Base-by-base conservation (phyloP, 805 yeast species). In the Candida tibetensis region DNA sequence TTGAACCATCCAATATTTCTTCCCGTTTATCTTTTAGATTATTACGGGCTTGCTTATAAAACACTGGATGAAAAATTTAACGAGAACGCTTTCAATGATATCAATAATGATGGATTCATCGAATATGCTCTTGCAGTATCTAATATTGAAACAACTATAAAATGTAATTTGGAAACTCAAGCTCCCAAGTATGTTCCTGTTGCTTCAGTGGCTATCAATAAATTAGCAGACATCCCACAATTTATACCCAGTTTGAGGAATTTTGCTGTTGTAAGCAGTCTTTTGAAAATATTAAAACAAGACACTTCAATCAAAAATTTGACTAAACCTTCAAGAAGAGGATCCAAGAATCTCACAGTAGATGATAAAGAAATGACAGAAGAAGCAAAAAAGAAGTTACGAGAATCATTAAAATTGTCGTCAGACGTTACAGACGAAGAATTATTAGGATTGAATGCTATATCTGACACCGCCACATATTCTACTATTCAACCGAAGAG, bases 361-460 rank as follows among this genome's bases (percentile, higher is more conserved):
- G 46, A 28, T 32, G 44, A 35, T 14, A 38, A 34, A 7, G 56
- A 48, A 30, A 32, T 51, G 17, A 45, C 48, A 5, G 48, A 44
- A 17, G 62, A 57, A 19, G 44, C 52, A 3, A 62, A 55, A 33
- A 53, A 55, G 33, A 64, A 52, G 34, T 48, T 69, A 28, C 59
- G 58, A 31, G 61, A 62, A 23, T 53, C 71, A 3, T 53, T 68
- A 26, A 62, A 61, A 36, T 45, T 69, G 17, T 46, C 70, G 3
- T 52, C 54, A 26, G 64, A 64, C 36, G 67, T 63, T 16, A 59
- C 69, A 1, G 68, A 65, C 37, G 71, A 65, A 36, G 71, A 69
- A 44, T 51, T 68, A 9, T 39, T 62, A 15, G 63, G 65, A 6
- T 49, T 69, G 31, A 62, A 50, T 47, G 57, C 65, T 2, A 47